Base-by-base conservation (phyloP, 1,139 yeast genomes). In the Candida sanyaensis region DNA sequence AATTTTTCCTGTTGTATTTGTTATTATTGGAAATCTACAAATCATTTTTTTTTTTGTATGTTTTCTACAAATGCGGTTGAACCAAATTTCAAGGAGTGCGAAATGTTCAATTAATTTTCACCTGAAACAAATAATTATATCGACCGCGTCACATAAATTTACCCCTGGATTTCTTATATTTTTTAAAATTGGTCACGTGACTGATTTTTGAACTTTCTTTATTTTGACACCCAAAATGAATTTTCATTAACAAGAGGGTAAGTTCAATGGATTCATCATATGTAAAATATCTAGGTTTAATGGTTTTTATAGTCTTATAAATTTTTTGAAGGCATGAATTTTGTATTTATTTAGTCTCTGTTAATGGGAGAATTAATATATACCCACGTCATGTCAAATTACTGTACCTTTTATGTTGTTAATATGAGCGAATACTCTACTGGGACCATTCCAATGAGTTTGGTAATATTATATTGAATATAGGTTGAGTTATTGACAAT, bases 1-100 rank as follows among this genome's bases (percentile, higher is more conserved):
- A 34, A 34, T 17, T 17, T 34, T 34, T 34, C 37, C 37, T 34
- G 24, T 34, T 26, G 37, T 34, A 27, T 34, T 34, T 34, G 37
- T 34, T 34, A 34, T 34, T 34, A 26, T 34, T 34, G 37, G 37
- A 34, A 34, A 13, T 33, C 37, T 1, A 6, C 23, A 8, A 10
- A 26, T 21, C 17, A n/a, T 17, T 1, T 34, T 34, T 34, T 34
- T 34, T 10, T 34, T 34, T 17, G 8, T 32, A 7, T 32, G 7
- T 10, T 34, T 34, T 17, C n/a, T 34, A 1, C 17, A 17, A 21
- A 9, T 17, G 23, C 7, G n/a, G 37, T 12, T 10, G 37, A 9
- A 1, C 9, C 2, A 9, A 29, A 11, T 33, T 33, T 21, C 6
- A 17, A 17, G 37, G 37, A 27, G 37, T 34, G 37, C 5, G 1